Evolutionary conservation across 139 green algal species (phyloP).

Genomic region (Chlorella sp.): DNA sequence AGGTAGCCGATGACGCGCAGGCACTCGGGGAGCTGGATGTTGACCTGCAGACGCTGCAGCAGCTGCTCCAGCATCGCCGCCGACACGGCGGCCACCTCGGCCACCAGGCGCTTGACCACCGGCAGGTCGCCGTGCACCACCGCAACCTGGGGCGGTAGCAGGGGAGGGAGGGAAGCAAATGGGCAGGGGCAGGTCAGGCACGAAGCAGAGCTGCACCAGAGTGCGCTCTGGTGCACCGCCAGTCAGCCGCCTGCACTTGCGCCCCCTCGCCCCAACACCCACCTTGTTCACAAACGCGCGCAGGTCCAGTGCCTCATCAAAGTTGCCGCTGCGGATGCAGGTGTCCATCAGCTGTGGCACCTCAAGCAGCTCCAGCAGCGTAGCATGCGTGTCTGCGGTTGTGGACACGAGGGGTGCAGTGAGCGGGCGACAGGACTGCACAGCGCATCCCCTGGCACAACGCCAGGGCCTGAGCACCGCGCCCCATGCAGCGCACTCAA

Average conservation of each 20-base stretch:
- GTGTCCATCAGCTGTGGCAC: slow-evolving; percentile 95
- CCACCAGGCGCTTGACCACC: slow-evolving; percentile 72
- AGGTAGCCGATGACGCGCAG: slow-evolving; percentile 94
- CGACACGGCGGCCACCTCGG: slow-evolving; percentile 59
- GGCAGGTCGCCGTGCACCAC: slow-evolving; percentile 43
- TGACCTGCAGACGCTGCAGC: slow-evolving; percentile 74
- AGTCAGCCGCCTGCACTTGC: background rate
- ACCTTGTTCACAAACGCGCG: slow-evolving; percentile 46
- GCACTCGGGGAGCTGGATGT: slow-evolving; percentile 90
- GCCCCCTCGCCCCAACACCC: background rate
- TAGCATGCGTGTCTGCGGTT: slow-evolving; percentile 70
- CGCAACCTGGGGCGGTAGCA: slow-evolving; percentile 10
- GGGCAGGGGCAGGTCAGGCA: background rate
- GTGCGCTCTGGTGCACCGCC: too few species aligned
- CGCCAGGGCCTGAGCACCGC: too few species aligned
- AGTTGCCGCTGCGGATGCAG: slow-evolving; percentile 92
- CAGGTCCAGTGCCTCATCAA: slow-evolving; percentile 98
- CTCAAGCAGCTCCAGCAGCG: slow-evolving; percentile 93
- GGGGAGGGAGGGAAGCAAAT: background rate
- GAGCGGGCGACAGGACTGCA: too few species aligned
- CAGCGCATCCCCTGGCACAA: background rate
- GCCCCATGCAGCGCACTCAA: too few species aligned
- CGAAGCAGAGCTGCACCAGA: background rate
- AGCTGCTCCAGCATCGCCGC: slow-evolving; percentile 85
- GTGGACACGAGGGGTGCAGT: too few species aligned